These are phyloP conservation scores for Handroanthus guayacan DNA, from an alignment of 257 asterid genomes.

Conservation along the genomic window DNA sequence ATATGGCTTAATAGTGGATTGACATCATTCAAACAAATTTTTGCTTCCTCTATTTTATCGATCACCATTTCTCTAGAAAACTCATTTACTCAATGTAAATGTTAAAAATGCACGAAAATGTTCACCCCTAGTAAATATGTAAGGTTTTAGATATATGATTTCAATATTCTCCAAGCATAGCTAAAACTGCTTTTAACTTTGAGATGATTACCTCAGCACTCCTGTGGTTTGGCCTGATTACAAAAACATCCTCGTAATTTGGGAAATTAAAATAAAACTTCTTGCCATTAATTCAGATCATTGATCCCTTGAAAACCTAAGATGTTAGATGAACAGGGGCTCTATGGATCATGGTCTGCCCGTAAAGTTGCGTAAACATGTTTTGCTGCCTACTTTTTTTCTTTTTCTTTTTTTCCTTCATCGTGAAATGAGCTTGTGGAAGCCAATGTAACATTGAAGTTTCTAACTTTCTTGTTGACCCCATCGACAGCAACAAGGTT, in stretches of 20 bases:
- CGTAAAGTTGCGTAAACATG: background rate
- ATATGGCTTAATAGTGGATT: background rate
- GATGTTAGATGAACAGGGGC: too few relatives aligned
- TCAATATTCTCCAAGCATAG: background rate
- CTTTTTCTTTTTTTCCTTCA: background rate
- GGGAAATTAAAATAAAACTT: too few relatives aligned
- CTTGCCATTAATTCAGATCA: too few relatives aligned
- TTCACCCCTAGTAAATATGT: background rate
- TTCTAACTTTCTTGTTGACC: slow-evolving; percentile 20
- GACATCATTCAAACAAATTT: background rate
- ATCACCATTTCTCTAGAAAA: background rate
- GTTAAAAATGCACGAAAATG: background rate
- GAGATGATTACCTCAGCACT: too few relatives aligned
- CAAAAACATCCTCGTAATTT: too few relatives aligned
- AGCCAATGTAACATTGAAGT: slow-evolving; percentile 9
- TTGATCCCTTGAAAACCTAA: too few relatives aligned
- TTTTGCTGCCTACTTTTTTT: background rate
- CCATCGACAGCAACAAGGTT: slow-evolving; percentile 66
- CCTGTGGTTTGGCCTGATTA: too few relatives aligned
- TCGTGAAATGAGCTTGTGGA: background rate
- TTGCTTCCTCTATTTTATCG: background rate
- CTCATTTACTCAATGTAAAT: background rate
- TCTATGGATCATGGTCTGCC: too few relatives aligned
- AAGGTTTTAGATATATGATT: background rate
- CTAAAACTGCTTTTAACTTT: background rate